Evolutionary conservation across 2,329 filamentous ascomycete species (phyloP), one percentile per base, ranked within the genome.

Genomic region (Ascochyta fabae): DNA sequence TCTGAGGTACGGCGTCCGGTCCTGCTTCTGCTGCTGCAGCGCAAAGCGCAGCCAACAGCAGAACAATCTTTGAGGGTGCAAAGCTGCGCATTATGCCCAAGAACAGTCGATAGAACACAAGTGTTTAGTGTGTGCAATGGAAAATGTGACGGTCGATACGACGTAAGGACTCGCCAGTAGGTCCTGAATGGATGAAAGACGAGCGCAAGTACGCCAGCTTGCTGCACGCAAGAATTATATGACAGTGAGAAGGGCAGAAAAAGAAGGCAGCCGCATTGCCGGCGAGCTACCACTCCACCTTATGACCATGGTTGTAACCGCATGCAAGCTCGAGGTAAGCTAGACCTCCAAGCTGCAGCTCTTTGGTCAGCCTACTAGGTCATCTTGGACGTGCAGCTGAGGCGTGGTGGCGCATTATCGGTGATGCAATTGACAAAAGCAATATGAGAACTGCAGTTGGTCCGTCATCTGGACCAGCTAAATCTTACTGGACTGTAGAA

Each of bases 281-380:
- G 55, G 54, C 48, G 53, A 58, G 64, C 63, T 48, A 33, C 45
- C 33, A 43, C 46, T 54, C 45, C 56, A 58, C 64, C 65, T 70
- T 69, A 70, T 66, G 64, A 69, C 48, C 65, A 53, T 56, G 62
- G 55, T 58, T 45, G 57, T 60, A 60, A 48, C 58, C 51, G 59
- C 51, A 60, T 58, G 62, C 50, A 60, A 67, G 57, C 54, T 69
- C 42, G 53, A 58, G 33, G 47, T 53, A 59, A 48, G 66, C 65
- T 65, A 69, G 62, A 66, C 63, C 64, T 68, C 64, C 55, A 66
- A 57, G 60, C 59, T 68, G 62, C 68, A 68, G 49, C 53, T 58
- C 53, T 60, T 55, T 60, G 62, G 61, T 66, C 65, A 68, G 67
- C 66, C 61, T 61, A 57, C 58, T 66, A 67, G 68, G 67, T 70